A percentile compares a stretch with the other conserved stretches of the same genome.
These are phyloP conservation scores for Termitomyces sp. DNA, from an alignment of 768 basidiomycete species.

Conservation along the genomic window DNA sequence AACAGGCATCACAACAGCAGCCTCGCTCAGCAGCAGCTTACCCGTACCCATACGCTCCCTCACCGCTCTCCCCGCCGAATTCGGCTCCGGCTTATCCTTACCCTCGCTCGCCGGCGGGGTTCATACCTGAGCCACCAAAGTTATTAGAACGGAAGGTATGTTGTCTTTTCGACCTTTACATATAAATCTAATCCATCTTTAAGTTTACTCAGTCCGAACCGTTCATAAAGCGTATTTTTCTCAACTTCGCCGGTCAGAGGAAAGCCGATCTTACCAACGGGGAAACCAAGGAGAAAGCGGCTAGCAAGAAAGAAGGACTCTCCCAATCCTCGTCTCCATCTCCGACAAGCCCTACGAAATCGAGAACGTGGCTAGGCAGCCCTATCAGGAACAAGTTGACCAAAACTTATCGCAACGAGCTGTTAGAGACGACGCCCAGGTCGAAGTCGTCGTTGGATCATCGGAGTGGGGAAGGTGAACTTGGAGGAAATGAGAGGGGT, in stretches of 20 bases:
- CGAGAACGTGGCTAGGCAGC: not conserved
- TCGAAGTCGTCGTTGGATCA: conserved; percentile 2
- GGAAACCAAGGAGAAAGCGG: not conserved
- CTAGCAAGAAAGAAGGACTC: not conserved
- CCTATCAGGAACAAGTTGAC: conserved; percentile 1
- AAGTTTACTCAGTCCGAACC: not conserved
- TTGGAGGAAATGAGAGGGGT: not conserved
- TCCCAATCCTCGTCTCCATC: not conserved
- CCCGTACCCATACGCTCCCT: not conserved
- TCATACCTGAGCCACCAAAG: conserved; percentile 3
- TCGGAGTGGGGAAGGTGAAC: not conserved
- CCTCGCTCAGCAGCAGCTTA: not conserved
- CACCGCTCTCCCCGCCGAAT: conserved; percentile 8
- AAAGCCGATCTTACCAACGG: not conserved
- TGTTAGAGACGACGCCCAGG: not conserved
- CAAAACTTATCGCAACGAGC: not conserved
- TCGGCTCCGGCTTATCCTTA: conserved; percentile 9
- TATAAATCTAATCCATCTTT: not conserved
- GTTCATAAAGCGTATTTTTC: conserved; percentile 3
- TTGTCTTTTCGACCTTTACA: not conserved
- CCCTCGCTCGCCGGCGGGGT: not conserved
- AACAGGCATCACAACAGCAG: not conserved
- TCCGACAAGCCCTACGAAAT: not conserved
- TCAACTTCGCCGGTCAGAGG: not conserved
- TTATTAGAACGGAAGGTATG: conserved; percentile 1